Evolutionary conservation across 192 early-diverging fungal species (phyloP), one percentile per base, ranked within the genome.

Genomic region (Mortierella alpina): DNA sequence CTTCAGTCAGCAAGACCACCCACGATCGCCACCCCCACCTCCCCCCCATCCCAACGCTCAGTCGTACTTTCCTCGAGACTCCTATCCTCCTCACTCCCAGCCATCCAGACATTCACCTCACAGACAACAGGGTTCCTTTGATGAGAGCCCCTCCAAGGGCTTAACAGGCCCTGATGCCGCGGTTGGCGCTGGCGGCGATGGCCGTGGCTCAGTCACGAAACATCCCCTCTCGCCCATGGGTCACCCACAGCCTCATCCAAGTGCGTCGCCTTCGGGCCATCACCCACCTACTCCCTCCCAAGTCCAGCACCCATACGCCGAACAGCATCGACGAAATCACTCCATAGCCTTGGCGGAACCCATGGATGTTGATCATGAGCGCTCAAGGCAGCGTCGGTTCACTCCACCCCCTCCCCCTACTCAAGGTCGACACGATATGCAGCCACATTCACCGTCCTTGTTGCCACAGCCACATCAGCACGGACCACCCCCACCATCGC

Each of bases 191-290:
- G 3, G 31, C 31, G 60, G 31, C 8, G 66, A 62, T 3, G 59
- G 59, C 41, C 74, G 74, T 4, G 46, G 55, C 14, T 68, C 66
- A 10, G 44, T 58, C 7, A 47, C 66, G 44, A 76, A 69, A 60
- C 74, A 76, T 31, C 67, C 74, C 1, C 53, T 64, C 23, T 76
- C 74, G 17, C 74, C 74, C 4, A 51, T 63, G 60, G 53, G 50
- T 15, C 74, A 69, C 22, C 44, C 64, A 23, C 64, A 59, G 41
- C 40, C 59, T 9, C 58, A 67, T 22, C 50, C 51, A 40, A 31
- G 44, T 48, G 64, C 45, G 3, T 31, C 31, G 31, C 31, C 31
- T 31, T 31, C 31, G 13, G 55, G 50, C 15, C 57, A 49, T 22
- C 72, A 50, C 22, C 40, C 64, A 14, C 60, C 69, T 14, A 31